These are phyloP conservation scores for Fusarium nurragi DNA, from an alignment of 2,329 filamentous ascomycete genomes.

Conservation along the genomic window DNA sequence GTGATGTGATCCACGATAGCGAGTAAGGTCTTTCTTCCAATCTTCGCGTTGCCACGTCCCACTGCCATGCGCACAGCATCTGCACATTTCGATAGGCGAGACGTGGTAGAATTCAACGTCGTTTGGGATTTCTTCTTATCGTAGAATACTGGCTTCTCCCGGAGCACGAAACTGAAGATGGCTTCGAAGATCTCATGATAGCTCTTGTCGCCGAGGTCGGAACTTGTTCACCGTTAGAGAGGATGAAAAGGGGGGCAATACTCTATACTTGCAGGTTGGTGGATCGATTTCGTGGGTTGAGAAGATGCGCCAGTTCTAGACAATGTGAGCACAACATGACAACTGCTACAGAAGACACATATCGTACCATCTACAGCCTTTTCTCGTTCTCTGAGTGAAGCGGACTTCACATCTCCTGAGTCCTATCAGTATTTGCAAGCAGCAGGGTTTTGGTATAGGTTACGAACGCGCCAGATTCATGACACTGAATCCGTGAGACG, in stretches of 20 bases:
- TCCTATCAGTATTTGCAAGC: conserved; percentile 18
- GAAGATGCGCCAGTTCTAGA: conserved; percentile 51
- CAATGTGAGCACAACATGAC: conserved; percentile 10
- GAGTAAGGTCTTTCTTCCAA: conserved; percentile 81
- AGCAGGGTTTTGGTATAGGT: not conserved
- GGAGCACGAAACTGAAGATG: conserved; percentile 74
- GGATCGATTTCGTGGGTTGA: conserved; percentile 51
- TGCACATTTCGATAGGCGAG: conserved; percentile 74
- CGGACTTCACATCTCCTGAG: conserved; percentile 49
- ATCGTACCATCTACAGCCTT: conserved; percentile 54
- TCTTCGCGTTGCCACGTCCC: conserved; percentile 71
- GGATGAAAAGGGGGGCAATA: not conserved
- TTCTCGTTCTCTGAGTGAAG: conserved; percentile 51
- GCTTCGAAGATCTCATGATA: conserved; percentile 84
- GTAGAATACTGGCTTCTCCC: conserved; percentile 73
- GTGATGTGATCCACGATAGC: conserved; percentile 84
- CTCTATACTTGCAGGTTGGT: conserved; percentile 49
- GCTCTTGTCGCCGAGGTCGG: conserved; percentile 74
- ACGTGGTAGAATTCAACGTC: conserved; percentile 58
- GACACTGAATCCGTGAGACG: conserved; percentile 48
- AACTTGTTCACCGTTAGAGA: conserved; percentile 41
- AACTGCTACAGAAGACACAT: not conserved
- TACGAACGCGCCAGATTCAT: conserved; percentile 50
- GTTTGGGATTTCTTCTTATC: conserved; percentile 60
- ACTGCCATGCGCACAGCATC: conserved; percentile 77